phyloP scores from a whole-genome alignment of 306 rosid genomes.

The Acacia crassicarpa region DNA sequence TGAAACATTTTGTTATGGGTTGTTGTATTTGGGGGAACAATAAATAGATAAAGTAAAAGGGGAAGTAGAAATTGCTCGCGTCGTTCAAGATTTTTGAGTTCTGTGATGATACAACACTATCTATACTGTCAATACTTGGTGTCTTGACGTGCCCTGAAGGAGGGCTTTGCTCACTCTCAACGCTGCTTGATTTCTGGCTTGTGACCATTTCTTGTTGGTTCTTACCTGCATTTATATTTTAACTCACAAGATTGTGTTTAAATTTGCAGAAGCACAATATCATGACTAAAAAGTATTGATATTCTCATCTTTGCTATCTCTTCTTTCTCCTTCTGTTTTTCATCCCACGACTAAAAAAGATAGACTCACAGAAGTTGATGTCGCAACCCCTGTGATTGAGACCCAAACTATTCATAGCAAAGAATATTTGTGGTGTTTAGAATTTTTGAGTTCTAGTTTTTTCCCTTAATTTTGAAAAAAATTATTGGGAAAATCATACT shows the following conservation, averaged over 20 bases:
- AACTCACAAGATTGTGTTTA: not conserved
- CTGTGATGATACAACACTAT: not conserved
- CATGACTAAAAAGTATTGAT: too few relatives aligned
- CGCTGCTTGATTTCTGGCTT: not conserved
- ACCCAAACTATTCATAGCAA: too few relatives aligned
- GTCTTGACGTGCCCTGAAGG: too few relatives aligned
- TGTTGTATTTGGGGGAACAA: not conserved
- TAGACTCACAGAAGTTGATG: too few relatives aligned
- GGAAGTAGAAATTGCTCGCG: slow-evolving; percentile 1
- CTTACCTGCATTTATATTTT: slow-evolving; percentile 41
- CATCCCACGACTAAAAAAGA: too few relatives aligned
- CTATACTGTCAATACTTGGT: slow-evolving; percentile 2
- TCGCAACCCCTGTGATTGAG: too few relatives aligned
- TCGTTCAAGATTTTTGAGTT: slow-evolving; percentile 5
- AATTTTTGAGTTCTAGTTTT: too few relatives aligned
- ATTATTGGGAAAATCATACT: too few relatives aligned
- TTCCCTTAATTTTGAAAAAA: too few relatives aligned
- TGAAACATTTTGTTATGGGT: not conserved
- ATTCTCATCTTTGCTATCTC: too few relatives aligned
- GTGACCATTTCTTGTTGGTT: not conserved
- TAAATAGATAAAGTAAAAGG: not conserved
- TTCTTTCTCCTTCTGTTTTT: too few relatives aligned
- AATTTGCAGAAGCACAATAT: not conserved
- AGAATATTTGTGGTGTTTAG: too few relatives aligned
- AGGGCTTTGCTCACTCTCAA: not conserved